Conservation (phyloP, 164 flowering plant species). For the Vitis rotundifolia region DNA sequence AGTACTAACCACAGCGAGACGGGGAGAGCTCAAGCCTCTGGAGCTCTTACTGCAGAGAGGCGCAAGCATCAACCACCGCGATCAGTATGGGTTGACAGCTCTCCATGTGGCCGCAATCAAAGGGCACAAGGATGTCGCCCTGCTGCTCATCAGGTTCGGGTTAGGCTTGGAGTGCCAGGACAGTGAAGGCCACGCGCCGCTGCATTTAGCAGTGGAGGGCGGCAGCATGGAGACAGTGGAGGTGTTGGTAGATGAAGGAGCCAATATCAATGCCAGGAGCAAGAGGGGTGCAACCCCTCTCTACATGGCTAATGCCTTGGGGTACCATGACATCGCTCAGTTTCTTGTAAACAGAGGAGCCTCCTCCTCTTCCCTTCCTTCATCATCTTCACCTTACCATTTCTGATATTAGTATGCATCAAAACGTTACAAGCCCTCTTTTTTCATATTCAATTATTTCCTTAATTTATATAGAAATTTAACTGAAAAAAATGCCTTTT, state of each 20-base stretch:
- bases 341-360: slow-evolving; percentile 51
- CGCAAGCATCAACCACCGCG: slow-evolving; percentile 28
- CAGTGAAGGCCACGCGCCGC: slow-evolving; percentile 57
- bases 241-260: slow-evolving; percentile 45
- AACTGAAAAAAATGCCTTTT: too few species aligned
- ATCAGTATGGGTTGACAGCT: slow-evolving; percentile 62
- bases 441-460: too few species aligned
- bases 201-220: slow-evolving; percentile 70
- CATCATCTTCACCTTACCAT: slow-evolving; percentile 2
- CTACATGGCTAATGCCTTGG: slow-evolving; percentile 47
- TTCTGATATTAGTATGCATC: too few species aligned
- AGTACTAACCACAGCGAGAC: slow-evolving; percentile 55
- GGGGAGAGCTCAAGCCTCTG: slow-evolving; percentile 43
- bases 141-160: slow-evolving; percentile 42
- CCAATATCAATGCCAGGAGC: slow-evolving; percentile 49
- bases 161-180: slow-evolving; percentile 48
- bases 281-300: slow-evolving; percentile 59
- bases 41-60: slow-evolving; percentile 38
- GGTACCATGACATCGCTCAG: slow-evolving; percentile 34
- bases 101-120: slow-evolving; percentile 69
- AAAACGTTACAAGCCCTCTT: too few species aligned
- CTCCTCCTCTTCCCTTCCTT: slow-evolving; percentile 18
- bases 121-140: slow-evolving; percentile 48
- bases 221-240: slow-evolving; percentile 51
- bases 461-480: too few species aligned